These are phyloP conservation scores for Emydomyces testavorans DNA, from an alignment of 2,329 filamentous ascomycete genomes.

Conservation along the genomic window DNA sequence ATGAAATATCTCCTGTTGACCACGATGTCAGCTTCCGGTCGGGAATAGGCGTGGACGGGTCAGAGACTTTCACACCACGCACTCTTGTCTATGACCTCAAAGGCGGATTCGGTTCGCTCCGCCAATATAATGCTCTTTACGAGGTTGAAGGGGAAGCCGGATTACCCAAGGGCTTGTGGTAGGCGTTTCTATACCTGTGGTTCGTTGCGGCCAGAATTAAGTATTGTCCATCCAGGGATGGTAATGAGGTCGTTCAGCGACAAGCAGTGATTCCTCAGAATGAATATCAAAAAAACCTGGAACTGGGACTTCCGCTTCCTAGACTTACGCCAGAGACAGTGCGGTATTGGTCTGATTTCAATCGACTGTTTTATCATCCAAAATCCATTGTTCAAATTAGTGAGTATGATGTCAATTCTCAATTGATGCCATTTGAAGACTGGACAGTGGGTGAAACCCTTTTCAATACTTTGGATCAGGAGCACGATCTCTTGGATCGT, in stretches of 20 bases:
- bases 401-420: conserved; percentile 74
- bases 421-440: conserved; percentile 69
- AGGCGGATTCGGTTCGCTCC: conserved; percentile 77
- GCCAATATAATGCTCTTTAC: conserved; percentile 81
- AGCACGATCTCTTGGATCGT: conserved; percentile 80
- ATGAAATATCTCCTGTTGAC: conserved; percentile 57
- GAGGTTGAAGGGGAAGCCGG: conserved; percentile 41
- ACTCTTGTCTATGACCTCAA: conserved; percentile 93
- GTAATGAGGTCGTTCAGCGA: conserved; percentile 55
- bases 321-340: conserved; percentile 57
- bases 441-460: conserved; percentile 64
- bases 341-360: conserved; percentile 96
- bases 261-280: conserved; percentile 56
- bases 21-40: conserved; percentile 83
- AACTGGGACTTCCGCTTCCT: conserved; percentile 54
- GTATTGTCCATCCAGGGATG: conserved; percentile 42
- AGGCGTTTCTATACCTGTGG: conserved; percentile 6
- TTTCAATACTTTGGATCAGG: conserved; percentile 59
- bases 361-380: conserved; percentile 83
- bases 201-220: conserved; percentile 1
- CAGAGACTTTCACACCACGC: conserved; percentile 83
- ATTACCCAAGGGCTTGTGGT: conserved; percentile 36
- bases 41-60: conserved; percentile 68
- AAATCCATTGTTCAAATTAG: conserved; percentile 74
- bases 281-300: conserved; percentile 68